phyloP scores from a whole-genome alignment of 2,329 filamentous ascomycete genomes.

The Claviceps sp. region DNA sequence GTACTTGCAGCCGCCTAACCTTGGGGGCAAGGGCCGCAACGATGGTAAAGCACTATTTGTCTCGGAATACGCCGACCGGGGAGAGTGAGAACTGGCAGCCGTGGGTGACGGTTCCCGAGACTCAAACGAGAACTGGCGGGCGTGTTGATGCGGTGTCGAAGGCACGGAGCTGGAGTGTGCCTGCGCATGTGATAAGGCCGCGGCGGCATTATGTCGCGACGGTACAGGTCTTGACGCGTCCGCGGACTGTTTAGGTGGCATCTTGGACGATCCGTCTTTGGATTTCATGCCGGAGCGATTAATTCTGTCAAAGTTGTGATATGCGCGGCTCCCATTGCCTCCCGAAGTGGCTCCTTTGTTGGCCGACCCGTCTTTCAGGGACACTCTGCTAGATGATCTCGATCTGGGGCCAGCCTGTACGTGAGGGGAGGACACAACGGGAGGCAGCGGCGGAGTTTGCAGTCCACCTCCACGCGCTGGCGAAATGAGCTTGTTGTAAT shows the following conservation, averaged over 20 bases:
- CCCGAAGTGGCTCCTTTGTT: slow-evolving; percentile 35
- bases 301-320: slow-evolving; percentile 44
- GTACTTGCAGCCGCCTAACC: slow-evolving; percentile 60
- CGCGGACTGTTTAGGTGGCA: slow-evolving; percentile 31
- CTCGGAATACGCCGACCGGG: slow-evolving; percentile 81
- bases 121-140: slow-evolving; percentile 67
- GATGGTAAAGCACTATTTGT: slow-evolving; percentile 63
- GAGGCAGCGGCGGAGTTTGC: slow-evolving; percentile 41
- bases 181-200: slow-evolving; percentile 18
- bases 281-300: slow-evolving; percentile 48
- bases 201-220: slow-evolving; percentile 15
- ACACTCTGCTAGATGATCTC: slow-evolving; percentile 47
- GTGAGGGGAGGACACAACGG: slow-evolving; percentile 41
- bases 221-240: slow-evolving; percentile 19
- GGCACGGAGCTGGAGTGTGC: slow-evolving; percentile 77
- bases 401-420: slow-evolving; percentile 43
- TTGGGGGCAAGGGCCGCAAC: slow-evolving; percentile 48
- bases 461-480: slow-evolving; percentile 42
- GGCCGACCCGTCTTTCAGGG: slow-evolving; percentile 35
- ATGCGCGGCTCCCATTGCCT: slow-evolving; percentile 53
- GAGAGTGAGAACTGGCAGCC: slow-evolving; percentile 65
- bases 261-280: slow-evolving; percentile 39
- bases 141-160: slow-evolving; percentile 82
- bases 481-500: slow-evolving; percentile 53
- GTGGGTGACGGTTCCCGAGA: slow-evolving; percentile 71